Evolutionary conservation across 75 land plant genomes (phyloP), one percentile per base, ranked within the genome.

Genomic region (Cryptomeria japonica): DNA sequence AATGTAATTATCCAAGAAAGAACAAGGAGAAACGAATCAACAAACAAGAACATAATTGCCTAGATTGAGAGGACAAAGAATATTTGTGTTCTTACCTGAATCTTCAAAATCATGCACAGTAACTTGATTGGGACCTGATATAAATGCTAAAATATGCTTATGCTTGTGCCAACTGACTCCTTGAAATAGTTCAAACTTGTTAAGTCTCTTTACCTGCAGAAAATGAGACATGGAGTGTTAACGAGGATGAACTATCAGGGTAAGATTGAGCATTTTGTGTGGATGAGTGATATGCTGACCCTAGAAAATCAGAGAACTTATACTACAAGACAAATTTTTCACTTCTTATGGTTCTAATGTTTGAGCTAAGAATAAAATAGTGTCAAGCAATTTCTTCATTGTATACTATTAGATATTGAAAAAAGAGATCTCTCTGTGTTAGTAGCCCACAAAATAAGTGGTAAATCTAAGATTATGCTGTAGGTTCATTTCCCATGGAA

Each of bases 101-200:
- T 98, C 99, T 88, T 98, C 97, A 91, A 94, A 98, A 84, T 98
- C 99, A 86, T 92, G 90, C 41, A 98, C 90, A 8, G 91, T 85
- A 58, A 98, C 99, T 85, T 98, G 99, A 91, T 94, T 91, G 28
- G 89, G 85, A 22, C 94, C 97, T 89, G 96, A 96, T 14, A 97
- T 92, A 87, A 98, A 95, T 68, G 99, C 99, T 41, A 98, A 88
- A 56, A 91, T 88, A 84, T 94, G 95, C 88, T 94, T 95, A 80
- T 96, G 97, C 84, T 91, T 96, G 87, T 98, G 98, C 99, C 99
- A 98, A 88, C 94, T 91, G 13, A 97, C 92, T 84, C 92, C 93
- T 83, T 97, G 97, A 89, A 93, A 91, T 85, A 84, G 88, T 70
- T 90, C 87, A 80, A 94, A 88, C 77, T 93, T 89, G 14, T 90